Conservation (phyloP, 345 rosid species). For the Streptanthus diversifolius region DNA sequence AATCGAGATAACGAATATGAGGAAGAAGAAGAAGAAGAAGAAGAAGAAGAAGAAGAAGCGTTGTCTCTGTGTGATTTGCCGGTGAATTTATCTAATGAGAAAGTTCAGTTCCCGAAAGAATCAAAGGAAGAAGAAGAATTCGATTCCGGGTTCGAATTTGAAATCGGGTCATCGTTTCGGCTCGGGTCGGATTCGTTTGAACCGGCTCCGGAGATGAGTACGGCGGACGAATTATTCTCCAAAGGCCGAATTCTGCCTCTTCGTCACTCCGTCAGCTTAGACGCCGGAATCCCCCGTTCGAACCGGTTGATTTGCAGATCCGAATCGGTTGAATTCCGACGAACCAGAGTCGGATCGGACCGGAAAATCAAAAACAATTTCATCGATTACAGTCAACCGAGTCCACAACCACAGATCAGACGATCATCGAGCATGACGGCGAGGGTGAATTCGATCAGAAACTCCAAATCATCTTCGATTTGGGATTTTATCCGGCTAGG, state of each 20-base stretch:
- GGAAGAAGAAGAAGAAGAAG: conserved; percentile 25
- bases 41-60: conserved; percentile 52
- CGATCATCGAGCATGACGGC: conserved; percentile 37
- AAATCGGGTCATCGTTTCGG: conserved; percentile 36
- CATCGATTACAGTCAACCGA: conserved; percentile 46
- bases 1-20: background rate
- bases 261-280: conserved; percentile 59
- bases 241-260: conserved; percentile 67
- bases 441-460: conserved; percentile 28
- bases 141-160: conserved; percentile 44
- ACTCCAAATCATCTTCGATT: conserved; percentile 43
- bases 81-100: conserved; percentile 29
- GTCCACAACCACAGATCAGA: conserved; percentile 76
- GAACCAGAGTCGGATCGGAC: conserved; percentile 32
- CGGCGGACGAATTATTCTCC: conserved; percentile 73
- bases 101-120: background rate
- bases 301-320: conserved; percentile 43
- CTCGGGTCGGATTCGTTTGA: conserved; percentile 37
- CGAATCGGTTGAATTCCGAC: conserved; percentile 47
- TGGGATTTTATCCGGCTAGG: conserved; percentile 76
- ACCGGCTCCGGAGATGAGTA: conserved; percentile 55
- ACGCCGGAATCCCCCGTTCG: conserved; percentile 24
- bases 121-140: conserved; percentile 47
- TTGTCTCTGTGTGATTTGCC: conserved; percentile 70
- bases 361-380: conserved; percentile 48